A percentile compares a stretch with the other conserved stretches of the same genome.
phyloP scores from a whole-genome alignment of 192 early-diverging fungal genomes.

The Backusella westeae region DNA sequence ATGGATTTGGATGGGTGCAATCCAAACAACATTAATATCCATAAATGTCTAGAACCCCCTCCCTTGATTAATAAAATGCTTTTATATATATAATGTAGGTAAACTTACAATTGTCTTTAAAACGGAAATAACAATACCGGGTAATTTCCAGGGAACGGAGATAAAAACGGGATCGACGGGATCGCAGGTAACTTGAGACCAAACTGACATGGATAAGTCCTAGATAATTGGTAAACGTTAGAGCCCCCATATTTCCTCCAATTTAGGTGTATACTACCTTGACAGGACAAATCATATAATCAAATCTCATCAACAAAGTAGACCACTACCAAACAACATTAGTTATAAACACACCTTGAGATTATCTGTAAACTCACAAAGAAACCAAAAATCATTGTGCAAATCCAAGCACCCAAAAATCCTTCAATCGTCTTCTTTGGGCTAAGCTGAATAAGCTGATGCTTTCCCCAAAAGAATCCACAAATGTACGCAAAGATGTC shows the following conservation, averaged over 20 bases:
- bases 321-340: conserved; percentile 36
- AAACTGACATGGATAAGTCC: conserved; percentile 48
- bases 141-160: conserved; percentile 32
- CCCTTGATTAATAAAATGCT: too few relatives aligned
- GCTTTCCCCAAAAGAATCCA: conserved; percentile 93
- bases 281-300: conserved; percentile 61
- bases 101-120: conserved; percentile 17
- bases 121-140: not conserved
- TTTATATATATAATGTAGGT: not conserved
- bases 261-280: conserved; percentile 11
- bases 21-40: conserved; percentile 53
- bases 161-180: conserved; percentile 54
- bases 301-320: conserved; percentile 46
- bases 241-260: too few relatives aligned
- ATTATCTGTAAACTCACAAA: conserved; percentile 38
- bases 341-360: not conserved
- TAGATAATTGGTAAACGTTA: too few relatives aligned
- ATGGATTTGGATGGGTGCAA: conserved; percentile 87
- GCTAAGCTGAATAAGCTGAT: conserved; percentile 83
- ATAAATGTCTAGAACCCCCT: not conserved
- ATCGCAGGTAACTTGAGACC: conserved; percentile 43
- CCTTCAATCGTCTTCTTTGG: conserved; percentile 99
- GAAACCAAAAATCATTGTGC: conserved; percentile 86
- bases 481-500: conserved; percentile 94
- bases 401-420: conserved; percentile 85